These are phyloP conservation scores for Metschnikowia hibisci DNA, from an alignment of 805 yeast genomes.

Conservation along the genomic window DNA sequence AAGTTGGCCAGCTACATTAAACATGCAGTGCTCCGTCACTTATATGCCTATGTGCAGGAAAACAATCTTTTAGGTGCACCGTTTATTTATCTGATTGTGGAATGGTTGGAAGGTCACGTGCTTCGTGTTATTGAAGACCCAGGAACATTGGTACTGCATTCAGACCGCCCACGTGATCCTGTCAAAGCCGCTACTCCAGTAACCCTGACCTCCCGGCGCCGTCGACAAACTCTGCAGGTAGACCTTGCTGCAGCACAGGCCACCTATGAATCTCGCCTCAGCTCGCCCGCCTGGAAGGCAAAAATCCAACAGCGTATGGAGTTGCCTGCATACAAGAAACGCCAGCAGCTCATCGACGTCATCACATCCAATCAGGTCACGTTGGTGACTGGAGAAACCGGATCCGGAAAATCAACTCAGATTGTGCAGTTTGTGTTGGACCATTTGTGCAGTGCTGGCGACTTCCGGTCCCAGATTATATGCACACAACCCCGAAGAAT, in stretches of 20 bases:
- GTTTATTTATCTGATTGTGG: conserved; percentile 62
- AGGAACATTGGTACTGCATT: conserved; percentile 48
- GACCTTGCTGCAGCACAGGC: neutral
- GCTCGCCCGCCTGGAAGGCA: neutral
- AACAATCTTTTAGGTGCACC: conserved; percentile 61
- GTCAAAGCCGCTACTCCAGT: neutral
- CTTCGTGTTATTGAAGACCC: conserved; percentile 63
- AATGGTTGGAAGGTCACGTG: conserved; percentile 71
- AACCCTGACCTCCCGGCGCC: neutral
- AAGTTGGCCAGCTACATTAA: conserved; percentile 70
- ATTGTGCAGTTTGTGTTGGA: conserved; percentile 87
- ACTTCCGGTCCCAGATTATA: conserved; percentile 56
- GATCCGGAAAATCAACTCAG: conserved; percentile 96
- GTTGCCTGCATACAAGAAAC: conserved; percentile 84
- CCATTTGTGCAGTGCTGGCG: conserved; percentile 45
- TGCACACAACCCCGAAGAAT: conserved; percentile 97
- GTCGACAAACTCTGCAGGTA: neutral
- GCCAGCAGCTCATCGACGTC: conserved; percentile 49
- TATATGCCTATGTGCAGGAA: conserved; percentile 42
- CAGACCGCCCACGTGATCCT: neutral
- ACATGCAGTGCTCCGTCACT: conserved; percentile 47
- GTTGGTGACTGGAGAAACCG: conserved; percentile 92
- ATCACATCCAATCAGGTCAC: conserved; percentile 62
- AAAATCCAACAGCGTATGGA: conserved; percentile 35
- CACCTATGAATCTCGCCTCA: neutral